Conservation (phyloP, 2,329 filamentous ascomycete species). For the Boeremia lycopersici region DNA sequence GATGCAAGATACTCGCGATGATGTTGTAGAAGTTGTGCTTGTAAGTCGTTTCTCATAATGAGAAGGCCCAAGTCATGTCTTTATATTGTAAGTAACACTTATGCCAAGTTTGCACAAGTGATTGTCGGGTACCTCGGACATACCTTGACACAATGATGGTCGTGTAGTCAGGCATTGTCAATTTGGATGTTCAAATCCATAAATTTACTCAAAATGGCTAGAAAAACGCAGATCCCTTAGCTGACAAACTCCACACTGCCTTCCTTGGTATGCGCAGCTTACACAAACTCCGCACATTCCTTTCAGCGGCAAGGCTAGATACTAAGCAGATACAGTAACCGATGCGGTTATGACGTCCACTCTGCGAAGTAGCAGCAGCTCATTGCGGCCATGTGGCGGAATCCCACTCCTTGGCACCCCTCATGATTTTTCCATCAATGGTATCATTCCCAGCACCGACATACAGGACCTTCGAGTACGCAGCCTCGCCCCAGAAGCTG, state of each 20-base stretch:
- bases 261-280: not conserved
- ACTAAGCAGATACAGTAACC: not conserved
- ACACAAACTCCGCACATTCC: not conserved
- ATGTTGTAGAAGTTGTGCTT: no score
- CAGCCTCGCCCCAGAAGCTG: slow-evolving; percentile 39
- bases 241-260: not conserved
- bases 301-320: not conserved
- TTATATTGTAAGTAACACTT: not conserved
- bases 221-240: no score
- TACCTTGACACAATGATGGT: not conserved
- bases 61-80: no score
- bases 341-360: not conserved
- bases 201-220: not conserved
- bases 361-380: not conserved
- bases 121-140: not conserved
- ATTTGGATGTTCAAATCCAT: not conserved
- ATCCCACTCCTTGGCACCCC: slow-evolving; percentile 20
- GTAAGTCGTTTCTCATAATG: no score
- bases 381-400: slow-evolving; percentile 23
- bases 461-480: slow-evolving; percentile 32
- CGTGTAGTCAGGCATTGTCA: no score
- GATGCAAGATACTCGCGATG: no score
- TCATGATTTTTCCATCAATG: slow-evolving; percentile 24
- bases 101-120: not conserved
- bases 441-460: slow-evolving; percentile 27